A percentile compares a stretch with the other conserved stretches of the same genome.
These are phyloP conservation scores for Metschnikowia rubicola DNA, from an alignment of 805 yeast species.

Conservation along the genomic window DNA sequence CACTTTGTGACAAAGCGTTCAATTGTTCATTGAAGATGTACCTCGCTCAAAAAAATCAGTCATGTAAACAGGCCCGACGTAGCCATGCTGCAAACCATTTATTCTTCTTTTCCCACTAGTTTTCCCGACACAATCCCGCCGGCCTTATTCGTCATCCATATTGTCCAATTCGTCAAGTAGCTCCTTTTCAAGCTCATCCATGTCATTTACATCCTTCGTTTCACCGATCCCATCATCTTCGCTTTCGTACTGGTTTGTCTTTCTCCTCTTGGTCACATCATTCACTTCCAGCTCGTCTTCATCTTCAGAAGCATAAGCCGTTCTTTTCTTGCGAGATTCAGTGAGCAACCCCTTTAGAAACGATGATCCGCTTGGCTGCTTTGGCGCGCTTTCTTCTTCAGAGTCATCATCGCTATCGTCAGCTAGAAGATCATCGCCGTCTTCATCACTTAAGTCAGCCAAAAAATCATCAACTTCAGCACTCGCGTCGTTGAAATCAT, in stretches of 20 bases:
- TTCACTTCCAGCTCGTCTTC: conserved; percentile 18
- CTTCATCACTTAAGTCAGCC: conserved; percentile 42
- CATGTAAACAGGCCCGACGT: too few relatives aligned
- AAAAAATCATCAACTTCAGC: conserved; percentile 48
- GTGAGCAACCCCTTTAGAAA: conserved; percentile 27
- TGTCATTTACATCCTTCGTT: conserved; percentile 22
- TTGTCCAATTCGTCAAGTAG: conserved; percentile 52
- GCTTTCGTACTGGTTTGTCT: conserved; percentile 1
- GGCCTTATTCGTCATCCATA: conserved; percentile 1
- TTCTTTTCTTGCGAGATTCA: conserved; percentile 17
- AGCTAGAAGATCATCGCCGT: conserved; percentile 33
- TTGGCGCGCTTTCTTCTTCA: conserved; percentile 8
- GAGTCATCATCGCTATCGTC: conserved; percentile 27
- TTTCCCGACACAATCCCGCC: too few relatives aligned
- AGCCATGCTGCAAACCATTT: too few relatives aligned
- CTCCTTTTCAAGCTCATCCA: conserved; percentile 49
- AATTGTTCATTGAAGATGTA: too few relatives aligned
- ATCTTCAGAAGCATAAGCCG: conserved; percentile 16
- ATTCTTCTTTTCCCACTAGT: too few relatives aligned
- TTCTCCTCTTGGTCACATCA: conserved; percentile 5
- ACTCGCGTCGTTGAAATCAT: conserved; percentile 41
- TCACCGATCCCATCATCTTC: conserved; percentile 8
- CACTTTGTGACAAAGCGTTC: too few relatives aligned
- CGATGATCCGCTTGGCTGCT: conserved; percentile 16
- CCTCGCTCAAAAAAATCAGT: too few relatives aligned